Conservation (phyloP, 73 alveolate species). For the Breviolum minutum region DNA sequence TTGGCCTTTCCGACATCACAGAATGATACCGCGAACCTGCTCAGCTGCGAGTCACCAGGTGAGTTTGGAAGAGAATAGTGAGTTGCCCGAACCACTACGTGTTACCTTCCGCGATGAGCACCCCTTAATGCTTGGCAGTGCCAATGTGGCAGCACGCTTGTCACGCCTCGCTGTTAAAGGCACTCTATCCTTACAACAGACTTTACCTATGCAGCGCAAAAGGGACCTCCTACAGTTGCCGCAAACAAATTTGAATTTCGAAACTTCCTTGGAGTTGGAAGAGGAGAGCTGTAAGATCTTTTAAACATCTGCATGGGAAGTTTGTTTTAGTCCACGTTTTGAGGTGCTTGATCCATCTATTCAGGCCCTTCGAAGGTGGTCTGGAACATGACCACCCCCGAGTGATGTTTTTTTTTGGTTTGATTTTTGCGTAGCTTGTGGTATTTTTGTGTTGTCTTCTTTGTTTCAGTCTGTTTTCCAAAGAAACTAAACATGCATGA, state of each 20-base stretch:
- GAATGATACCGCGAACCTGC: neutral
- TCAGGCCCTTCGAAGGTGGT: neutral
- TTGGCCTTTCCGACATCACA: too few relatives aligned
- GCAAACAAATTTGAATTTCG: neutral
- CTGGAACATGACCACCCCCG: neutral
- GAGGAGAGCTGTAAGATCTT: constrained; percentile 7
- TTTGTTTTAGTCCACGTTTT: neutral
- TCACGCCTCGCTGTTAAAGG: constrained; percentile 52
- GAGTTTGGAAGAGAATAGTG: constrained; percentile 34
- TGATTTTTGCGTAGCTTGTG: too few relatives aligned
- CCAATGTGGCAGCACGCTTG: constrained; percentile 77
- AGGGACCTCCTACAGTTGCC: constrained; percentile 79
- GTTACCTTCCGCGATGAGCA: constrained; percentile 84
- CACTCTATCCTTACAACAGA: constrained; percentile 25
- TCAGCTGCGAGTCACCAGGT: constrained; percentile 11
- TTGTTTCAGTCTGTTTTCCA: too few relatives aligned
- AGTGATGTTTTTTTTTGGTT: too few relatives aligned
- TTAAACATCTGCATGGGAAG: too few relatives aligned
- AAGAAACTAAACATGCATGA: neutral
- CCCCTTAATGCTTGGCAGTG: constrained; percentile 88
- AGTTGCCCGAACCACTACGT: constrained; percentile 58
- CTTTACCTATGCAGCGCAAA: constrained; percentile 72
- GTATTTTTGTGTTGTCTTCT: too few relatives aligned
- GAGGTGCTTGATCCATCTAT: neutral
- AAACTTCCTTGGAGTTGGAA: constrained; percentile 41